These are phyloP conservation scores for Exophiala spinifera DNA, from an alignment of 2,329 filamentous ascomycete genomes.

Conservation along the genomic window DNA sequence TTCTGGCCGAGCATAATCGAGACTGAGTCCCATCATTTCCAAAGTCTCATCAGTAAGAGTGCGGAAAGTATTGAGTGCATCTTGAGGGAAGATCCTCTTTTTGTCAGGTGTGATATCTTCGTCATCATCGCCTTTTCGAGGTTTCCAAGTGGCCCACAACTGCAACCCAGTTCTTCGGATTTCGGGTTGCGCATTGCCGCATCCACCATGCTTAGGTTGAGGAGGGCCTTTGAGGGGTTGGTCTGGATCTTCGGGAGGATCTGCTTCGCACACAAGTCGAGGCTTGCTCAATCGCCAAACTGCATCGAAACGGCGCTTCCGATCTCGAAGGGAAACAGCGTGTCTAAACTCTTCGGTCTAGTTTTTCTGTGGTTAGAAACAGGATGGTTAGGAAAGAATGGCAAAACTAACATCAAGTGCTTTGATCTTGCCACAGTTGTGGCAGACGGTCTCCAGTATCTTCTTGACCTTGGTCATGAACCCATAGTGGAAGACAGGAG, in stretches of 20 bases:
- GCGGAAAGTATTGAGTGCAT: constrained; percentile 81
- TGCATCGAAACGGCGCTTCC: constrained; percentile 87
- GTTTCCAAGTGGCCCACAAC: constrained; percentile 72
- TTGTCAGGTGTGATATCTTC: constrained; percentile 75
- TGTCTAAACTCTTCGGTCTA: constrained; percentile 60
- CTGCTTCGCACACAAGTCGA: constrained; percentile 79
- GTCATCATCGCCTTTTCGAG: constrained; percentile 66
- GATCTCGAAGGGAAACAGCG: constrained; percentile 81
- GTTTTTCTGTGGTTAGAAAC: constrained; percentile 37
- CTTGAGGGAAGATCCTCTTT: constrained; percentile 74
- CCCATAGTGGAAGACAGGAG: constrained; percentile 90
- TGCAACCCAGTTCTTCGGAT: constrained; percentile 85
- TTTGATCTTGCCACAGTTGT: constrained; percentile 97
- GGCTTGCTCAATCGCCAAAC: constrained; percentile 92
- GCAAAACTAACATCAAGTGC: constrained; percentile 92
- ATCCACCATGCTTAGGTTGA: constrained; percentile 70
- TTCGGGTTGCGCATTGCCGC: constrained; percentile 84
- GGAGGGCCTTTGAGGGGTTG: constrained; percentile 62
- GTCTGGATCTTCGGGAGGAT: constrained; percentile 64
- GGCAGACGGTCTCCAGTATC: constrained; percentile 96
- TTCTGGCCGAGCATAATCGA: constrained; percentile 91
- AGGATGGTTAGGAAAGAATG: constrained; percentile 30
- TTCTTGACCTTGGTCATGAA: constrained; percentile 99
- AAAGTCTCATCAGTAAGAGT: constrained; percentile 80
- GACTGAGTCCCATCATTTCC: constrained; percentile 82